Conservation (phyloP, 768 basidiomycete species). For the Scleroderma citrinum region DNA sequence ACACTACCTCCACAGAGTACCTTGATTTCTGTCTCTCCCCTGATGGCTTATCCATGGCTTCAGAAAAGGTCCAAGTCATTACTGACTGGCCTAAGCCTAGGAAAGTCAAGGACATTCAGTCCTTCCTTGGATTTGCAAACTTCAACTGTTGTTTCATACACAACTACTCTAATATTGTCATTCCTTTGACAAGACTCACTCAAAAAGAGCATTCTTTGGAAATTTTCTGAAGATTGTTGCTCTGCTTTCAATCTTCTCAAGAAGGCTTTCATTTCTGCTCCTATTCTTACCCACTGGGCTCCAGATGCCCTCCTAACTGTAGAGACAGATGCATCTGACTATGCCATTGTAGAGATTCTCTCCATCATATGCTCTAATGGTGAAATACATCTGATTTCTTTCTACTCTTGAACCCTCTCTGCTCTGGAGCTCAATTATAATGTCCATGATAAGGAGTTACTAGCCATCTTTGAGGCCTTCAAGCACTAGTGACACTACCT, state of each 20-base stretch:
- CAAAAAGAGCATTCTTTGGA: background rate
- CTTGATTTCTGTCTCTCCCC: constrained; percentile 29
- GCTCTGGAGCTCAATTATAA: background rate
- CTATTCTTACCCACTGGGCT: no score
- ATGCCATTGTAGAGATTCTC: background rate
- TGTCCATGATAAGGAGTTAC: no score
- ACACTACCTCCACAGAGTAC: constrained; percentile 18
- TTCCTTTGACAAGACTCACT: background rate
- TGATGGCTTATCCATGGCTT: constrained; percentile 31
- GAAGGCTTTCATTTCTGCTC: background rate
- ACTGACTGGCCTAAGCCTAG: constrained; percentile 26
- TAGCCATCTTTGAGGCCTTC: background rate
- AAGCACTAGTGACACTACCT: background rate
- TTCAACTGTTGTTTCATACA: background rate
- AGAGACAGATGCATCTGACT: background rate
- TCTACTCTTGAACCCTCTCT: background rate
- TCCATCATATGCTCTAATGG: no score
- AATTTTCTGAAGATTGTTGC: no score
- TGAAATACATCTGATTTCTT: background rate
- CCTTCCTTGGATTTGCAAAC: background rate
- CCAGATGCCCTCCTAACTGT: background rate
- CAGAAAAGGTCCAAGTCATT: constrained; percentile 31
- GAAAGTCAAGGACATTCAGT: constrained; percentile 14
- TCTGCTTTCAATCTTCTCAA: background rate
- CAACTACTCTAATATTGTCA: background rate